Evolutionary conservation across 768 basidiomycete species (phyloP), one percentile per base, ranked within the genome.

Genomic region (Mycena epipterygia): DNA sequence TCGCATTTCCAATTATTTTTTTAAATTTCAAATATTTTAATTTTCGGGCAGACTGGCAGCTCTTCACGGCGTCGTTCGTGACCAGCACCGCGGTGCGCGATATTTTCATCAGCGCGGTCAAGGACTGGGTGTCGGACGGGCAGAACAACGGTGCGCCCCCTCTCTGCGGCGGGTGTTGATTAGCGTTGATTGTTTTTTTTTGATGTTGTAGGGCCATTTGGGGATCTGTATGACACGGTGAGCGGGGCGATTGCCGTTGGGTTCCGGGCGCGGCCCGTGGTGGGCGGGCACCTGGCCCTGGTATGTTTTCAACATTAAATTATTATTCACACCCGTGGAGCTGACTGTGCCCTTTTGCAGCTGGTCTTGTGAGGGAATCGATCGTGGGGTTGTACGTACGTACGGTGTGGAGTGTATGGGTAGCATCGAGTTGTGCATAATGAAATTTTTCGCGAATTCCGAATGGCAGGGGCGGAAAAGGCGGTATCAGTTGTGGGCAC

Each of bases 41-140:
- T n/a, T n/a, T n/a, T n/a, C n/a, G n/a, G n/a, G n/a, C 68, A 85
- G 90, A 90, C 70, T 90, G 89, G 90, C 79, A 89, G 57, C 85
- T 90, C 8, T 90, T 85, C 83, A 89, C 87, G 0, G 86, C 88
- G 21, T 87, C 82, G 7, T 86, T 87, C 17, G 85, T 85, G 73
- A 87, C 86, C 1, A 83, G 86, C 73, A 82, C 74, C 4, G 73
- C 81, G 0, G 79, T 77, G 1, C 84, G 89, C 51, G 85, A 90
- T 73, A 79, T 87, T 48, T 83, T 90, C 72, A 84, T 91, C 42
- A 77, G 81, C 27, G 81, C 84, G 0, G 86, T 89, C 12, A 84
- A 84, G 77, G 82, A 84, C 58, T 90, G 85, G 76, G 85, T 84
- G 23, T 81, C 87, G 0, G 81, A 85, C 59, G 87, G 87, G 19